Percentiles rank a stretch among this genome's conserved stretches.
Conservation (phyloP, 1,284 basidiomycete species). For the Tilletia caries region DNA sequence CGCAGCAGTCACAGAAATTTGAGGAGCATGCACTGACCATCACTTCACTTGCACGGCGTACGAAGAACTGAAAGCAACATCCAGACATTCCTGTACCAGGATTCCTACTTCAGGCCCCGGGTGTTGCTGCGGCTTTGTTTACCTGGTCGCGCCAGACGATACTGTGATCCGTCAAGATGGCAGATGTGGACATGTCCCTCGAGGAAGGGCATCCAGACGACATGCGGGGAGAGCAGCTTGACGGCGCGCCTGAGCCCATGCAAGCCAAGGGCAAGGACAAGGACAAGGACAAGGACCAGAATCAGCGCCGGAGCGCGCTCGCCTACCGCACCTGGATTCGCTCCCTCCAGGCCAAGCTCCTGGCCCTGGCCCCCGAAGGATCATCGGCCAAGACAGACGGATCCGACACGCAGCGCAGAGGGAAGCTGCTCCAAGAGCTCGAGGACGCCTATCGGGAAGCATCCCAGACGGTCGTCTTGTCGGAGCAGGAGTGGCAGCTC, state of each 20-base stretch:
- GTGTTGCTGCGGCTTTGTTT: no score
- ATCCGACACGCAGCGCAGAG: neutral
- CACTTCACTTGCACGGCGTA: no score
- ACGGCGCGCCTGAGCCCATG: no score
- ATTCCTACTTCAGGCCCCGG: no score
- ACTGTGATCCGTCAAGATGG: neutral
- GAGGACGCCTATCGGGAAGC: neutral
- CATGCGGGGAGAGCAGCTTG: neutral
- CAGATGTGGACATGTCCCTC: constrained; percentile 3
- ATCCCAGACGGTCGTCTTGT: neutral
- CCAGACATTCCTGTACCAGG: no score
- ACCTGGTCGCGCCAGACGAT: no score
- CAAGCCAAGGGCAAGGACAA: neutral
- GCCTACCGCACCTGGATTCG: neutral
- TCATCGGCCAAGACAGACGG: neutral
- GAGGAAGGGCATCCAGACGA: neutral
- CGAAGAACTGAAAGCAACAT: no score
- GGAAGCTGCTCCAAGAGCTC: constrained; percentile 1
- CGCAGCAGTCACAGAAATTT: no score
- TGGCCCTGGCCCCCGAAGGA: neutral
- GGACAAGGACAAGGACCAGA: neutral
- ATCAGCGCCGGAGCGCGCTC: neutral
- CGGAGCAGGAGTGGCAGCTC: neutral
- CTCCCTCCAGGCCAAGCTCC: neutral
- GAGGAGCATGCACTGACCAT: no score